These are phyloP conservation scores for Rhododendron mucronatum DNA, from an alignment of 148 eudicot species.

Conservation along the genomic window DNA sequence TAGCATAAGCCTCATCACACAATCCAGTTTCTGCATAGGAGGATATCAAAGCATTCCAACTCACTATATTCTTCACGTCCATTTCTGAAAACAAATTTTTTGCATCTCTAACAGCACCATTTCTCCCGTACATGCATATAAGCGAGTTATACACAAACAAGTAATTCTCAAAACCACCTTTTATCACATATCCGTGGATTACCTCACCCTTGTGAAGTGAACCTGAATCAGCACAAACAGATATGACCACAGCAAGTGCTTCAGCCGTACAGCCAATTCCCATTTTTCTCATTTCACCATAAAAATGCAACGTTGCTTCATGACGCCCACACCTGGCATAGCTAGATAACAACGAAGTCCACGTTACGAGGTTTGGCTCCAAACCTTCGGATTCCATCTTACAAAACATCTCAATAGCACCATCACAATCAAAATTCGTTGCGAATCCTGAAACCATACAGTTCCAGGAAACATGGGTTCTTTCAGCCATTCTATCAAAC, in stretches of 20 bases:
- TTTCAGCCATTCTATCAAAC: conserved; percentile 54
- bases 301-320: conserved; percentile 32
- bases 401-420: conserved; percentile 36
- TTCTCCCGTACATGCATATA: conserved; percentile 49
- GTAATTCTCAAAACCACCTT: conserved; percentile 45
- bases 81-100: conserved; percentile 38
- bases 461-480: conserved; percentile 57
- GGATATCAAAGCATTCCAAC: conserved; percentile 62
- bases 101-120: conserved; percentile 37
- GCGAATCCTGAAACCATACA: conserved; percentile 55
- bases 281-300: conserved; percentile 36
- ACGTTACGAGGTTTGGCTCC: conserved; percentile 57
- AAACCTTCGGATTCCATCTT: conserved; percentile 52
- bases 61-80: conserved; percentile 39
- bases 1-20: conserved; percentile 48
- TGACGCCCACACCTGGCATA: conserved; percentile 46
- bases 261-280: conserved; percentile 44
- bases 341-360: conserved; percentile 69
- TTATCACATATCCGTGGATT: conserved; percentile 40
- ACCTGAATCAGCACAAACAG: conserved; percentile 42
- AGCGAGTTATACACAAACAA: conserved; percentile 51
- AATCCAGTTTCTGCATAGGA: conserved; percentile 51
- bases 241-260: conserved; percentile 59
- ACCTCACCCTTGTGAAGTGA: conserved; percentile 28
- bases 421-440: conserved; percentile 33